A percentile compares a stretch with the other conserved stretches of the same genome.
Evolutionary conservation across 2,329 filamentous ascomycete species (phyloP).

Genomic region (Pezicula radicicola): DNA sequence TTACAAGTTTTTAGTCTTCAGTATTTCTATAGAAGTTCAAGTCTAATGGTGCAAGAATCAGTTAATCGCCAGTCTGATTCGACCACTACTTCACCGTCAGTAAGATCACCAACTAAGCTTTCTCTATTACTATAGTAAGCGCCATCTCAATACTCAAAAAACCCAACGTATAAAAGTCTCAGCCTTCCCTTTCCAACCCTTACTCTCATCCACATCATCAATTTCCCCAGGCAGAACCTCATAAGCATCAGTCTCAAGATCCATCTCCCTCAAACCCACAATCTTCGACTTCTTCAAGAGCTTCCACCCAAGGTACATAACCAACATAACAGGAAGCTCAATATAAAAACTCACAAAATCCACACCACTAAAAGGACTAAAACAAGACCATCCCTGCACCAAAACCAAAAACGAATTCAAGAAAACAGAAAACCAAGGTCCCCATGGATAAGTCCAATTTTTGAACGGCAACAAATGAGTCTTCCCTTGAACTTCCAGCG

Average conservation of each 20-base stretch:
- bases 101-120: too few relatives aligned
- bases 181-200: too few relatives aligned
- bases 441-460: slow-evolving; percentile 65
- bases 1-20: too few relatives aligned
- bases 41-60: too few relatives aligned
- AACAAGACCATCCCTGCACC: slow-evolving; percentile 61
- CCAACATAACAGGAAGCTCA: slow-evolving; percentile 56
- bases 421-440: slow-evolving; percentile 53
- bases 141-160: too few relatives aligned
- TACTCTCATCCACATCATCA: too few relatives aligned
- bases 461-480: slow-evolving; percentile 60
- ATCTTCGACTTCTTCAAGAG: slow-evolving; percentile 42
- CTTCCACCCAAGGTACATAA: slow-evolving; percentile 56
- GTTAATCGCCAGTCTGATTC: too few relatives aligned
- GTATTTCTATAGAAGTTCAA: too few relatives aligned
- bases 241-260: slow-evolving; percentile 46
- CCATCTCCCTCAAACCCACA: slow-evolving; percentile 43
- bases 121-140: too few relatives aligned
- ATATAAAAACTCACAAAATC: slow-evolving; percentile 64
- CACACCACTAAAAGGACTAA: slow-evolving; percentile 58
- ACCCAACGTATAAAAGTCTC: too few relatives aligned
- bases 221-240: slow-evolving; percentile 25
- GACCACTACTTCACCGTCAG: too few relatives aligned
- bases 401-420: slow-evolving; percentile 59
- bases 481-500: slow-evolving; percentile 53